phyloP scores from a whole-genome alignment of 179 eudicot genomes.

The Drosera spatulata region DNA sequence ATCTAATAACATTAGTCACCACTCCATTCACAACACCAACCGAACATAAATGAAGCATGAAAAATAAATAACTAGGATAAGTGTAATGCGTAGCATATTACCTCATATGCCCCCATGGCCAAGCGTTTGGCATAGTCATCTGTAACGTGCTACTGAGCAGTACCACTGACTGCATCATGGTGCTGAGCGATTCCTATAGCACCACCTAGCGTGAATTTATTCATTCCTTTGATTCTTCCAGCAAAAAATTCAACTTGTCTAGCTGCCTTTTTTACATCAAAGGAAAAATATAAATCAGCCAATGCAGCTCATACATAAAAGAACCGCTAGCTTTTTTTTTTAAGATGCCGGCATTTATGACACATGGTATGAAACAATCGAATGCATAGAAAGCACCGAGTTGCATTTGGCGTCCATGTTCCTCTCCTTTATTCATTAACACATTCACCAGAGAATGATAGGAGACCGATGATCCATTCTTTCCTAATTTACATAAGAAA shows the following conservation, averaged over 20 bases:
- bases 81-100: conserved; percentile 10
- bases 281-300: neutral
- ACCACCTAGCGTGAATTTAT: conserved; percentile 63
- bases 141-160: conserved; percentile 75
- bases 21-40: neutral
- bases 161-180: conserved; percentile 87
- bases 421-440: too few relatives aligned
- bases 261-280: conserved; percentile 46
- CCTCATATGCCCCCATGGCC: conserved; percentile 76
- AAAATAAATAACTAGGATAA: neutral
- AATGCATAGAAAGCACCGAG: neutral
- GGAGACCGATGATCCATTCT: too few relatives aligned
- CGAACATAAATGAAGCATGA: neutral
- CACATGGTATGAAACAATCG: neutral
- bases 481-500: neutral
- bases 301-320: neutral
- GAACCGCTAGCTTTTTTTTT: neutral
- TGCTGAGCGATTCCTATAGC: conserved; percentile 89
- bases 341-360: too few relatives aligned
- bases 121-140: conserved; percentile 76
- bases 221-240: conserved; percentile 48
- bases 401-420: neutral
- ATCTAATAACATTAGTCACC: neutral
- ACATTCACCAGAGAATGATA: too few relatives aligned
- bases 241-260: conserved; percentile 70